These are phyloP conservation scores for Zygosaccharomyces bailii DNA, from an alignment of 805 yeast genomes.

Conservation along the genomic window DNA sequence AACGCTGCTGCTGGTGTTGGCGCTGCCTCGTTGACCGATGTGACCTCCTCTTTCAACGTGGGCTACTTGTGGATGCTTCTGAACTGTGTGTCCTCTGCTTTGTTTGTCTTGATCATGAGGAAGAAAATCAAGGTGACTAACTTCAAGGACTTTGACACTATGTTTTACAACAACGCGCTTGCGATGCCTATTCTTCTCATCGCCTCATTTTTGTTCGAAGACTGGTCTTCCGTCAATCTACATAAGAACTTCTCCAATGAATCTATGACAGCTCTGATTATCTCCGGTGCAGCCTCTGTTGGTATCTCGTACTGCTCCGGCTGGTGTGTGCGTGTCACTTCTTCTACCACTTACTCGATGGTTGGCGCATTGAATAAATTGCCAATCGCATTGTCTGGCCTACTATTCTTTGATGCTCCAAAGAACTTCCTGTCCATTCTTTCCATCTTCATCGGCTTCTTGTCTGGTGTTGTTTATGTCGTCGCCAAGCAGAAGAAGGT, in stretches of 20 bases:
- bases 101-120: constrained; percentile 92
- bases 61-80: constrained; percentile 97
- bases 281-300: constrained; percentile 91
- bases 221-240: constrained; percentile 85
- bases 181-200: constrained; percentile 84
- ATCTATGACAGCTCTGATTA: constrained; percentile 74
- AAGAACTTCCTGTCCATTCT: constrained; percentile 87
- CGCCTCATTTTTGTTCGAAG: constrained; percentile 77
- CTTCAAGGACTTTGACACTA: constrained; percentile 95
- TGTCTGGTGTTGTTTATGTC: constrained; percentile 94
- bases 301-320: constrained; percentile 99
- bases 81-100: constrained; percentile 92
- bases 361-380: constrained; percentile 98
- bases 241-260: constrained; percentile 68
- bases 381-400: constrained; percentile 94
- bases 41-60: constrained; percentile 44
- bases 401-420: constrained; percentile 91
- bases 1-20: constrained; percentile 26
- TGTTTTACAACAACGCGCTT: constrained; percentile 94
- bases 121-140: constrained; percentile 96
- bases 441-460: constrained; percentile 89
- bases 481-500: constrained; percentile 90
- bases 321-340: constrained; percentile 99
- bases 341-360: constrained; percentile 98
- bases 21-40: constrained; percentile 23